phyloP scores from a whole-genome alignment of 2,329 filamentous ascomycete genomes.

The Lecanoromycetidae sp. region DNA sequence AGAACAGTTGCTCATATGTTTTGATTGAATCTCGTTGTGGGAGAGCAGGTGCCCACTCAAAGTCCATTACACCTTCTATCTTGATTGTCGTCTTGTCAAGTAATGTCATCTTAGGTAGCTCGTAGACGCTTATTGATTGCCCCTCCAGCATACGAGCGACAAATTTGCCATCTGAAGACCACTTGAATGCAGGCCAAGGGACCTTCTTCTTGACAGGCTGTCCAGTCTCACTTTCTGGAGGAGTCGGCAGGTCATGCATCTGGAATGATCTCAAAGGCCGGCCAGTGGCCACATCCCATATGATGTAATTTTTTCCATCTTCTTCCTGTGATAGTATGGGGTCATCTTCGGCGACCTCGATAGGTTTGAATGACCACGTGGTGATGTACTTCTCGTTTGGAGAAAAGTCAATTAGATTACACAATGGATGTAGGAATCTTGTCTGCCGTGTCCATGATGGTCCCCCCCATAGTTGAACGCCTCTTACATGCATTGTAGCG shows the following conservation, averaged over 20 bases:
- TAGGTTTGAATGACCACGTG: slow-evolving; percentile 91
- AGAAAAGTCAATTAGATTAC: slow-evolving; percentile 94
- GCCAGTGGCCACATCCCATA: slow-evolving; percentile 88
- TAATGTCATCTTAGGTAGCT: slow-evolving; percentile 77
- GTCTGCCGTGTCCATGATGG: slow-evolving; percentile 78
- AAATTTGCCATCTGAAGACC: slow-evolving; percentile 95
- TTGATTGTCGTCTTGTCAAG: slow-evolving; percentile 88
- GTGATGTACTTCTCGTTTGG: slow-evolving; percentile 85
- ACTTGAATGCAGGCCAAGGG: slow-evolving; percentile 98
- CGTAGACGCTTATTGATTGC: slow-evolving; percentile 82
- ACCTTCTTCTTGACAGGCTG: slow-evolving; percentile 75
- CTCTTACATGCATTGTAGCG: slow-evolving; percentile 87
- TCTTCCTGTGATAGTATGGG: slow-evolving; percentile 78
- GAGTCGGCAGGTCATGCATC: slow-evolving; percentile 66
- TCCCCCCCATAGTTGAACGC: slow-evolving; percentile 95
- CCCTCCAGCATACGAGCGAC: slow-evolving; percentile 83
- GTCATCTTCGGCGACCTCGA: slow-evolving; percentile 80
- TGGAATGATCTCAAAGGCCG: slow-evolving; percentile 88
- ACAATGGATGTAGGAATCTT: slow-evolving; percentile 87
- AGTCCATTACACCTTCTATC: slow-evolving; percentile 92
- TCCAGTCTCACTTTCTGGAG: slow-evolving; percentile 47
- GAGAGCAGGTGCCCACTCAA: slow-evolving; percentile 88
- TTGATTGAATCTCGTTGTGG: slow-evolving; percentile 75
- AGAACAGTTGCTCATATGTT: slow-evolving; percentile 88
- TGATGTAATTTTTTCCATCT: slow-evolving; percentile 97